A percentile compares a stretch with the other conserved stretches of the same genome.
Conservation (phyloP, 2,329 filamentous ascomycete genomes). For the Cladorrhinum sp. region DNA sequence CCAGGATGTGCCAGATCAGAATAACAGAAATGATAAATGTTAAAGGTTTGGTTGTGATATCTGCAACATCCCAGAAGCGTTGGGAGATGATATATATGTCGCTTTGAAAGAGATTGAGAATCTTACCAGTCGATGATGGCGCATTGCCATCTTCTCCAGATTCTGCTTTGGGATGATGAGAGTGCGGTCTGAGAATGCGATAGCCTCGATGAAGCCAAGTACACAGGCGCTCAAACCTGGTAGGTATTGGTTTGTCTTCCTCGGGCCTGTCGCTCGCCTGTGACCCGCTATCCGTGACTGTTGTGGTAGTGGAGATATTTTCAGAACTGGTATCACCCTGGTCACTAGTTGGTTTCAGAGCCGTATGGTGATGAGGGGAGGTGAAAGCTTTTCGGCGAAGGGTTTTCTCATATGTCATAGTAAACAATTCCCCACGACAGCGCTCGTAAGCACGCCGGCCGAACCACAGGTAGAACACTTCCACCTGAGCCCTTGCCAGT, state of each 20-base stretch:
- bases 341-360: neutral
- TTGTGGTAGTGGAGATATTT: slow-evolving; percentile 22
- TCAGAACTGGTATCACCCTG: slow-evolving; percentile 5
- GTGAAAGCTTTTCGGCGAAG: slow-evolving; percentile 59
- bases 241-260: neutral
- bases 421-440: slow-evolving; percentile 80
- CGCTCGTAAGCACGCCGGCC: slow-evolving; percentile 80
- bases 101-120: slow-evolving; percentile 79
- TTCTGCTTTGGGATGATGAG: slow-evolving; percentile 24
- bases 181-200: slow-evolving; percentile 35
- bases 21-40: slow-evolving; percentile 71
- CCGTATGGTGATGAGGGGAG: slow-evolving; percentile 31
- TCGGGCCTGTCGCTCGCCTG: slow-evolving; percentile 7
- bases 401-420: slow-evolving; percentile 79
- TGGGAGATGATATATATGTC: slow-evolving; percentile 82
- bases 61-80: slow-evolving; percentile 82
- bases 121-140: slow-evolving; percentile 82
- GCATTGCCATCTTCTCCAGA: slow-evolving; percentile 29
- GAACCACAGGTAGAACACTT: slow-evolving; percentile 74
- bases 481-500: slow-evolving; percentile 60
- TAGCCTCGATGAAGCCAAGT: slow-evolving; percentile 17
- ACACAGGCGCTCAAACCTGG: slow-evolving; percentile 13
- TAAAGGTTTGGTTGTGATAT: slow-evolving; percentile 72
- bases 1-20: slow-evolving; percentile 75
- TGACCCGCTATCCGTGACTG: slow-evolving; percentile 22